These are phyloP conservation scores for Suaeda aralocaspica DNA, from an alignment of 148 eudicot species.

Conservation along the genomic window DNA sequence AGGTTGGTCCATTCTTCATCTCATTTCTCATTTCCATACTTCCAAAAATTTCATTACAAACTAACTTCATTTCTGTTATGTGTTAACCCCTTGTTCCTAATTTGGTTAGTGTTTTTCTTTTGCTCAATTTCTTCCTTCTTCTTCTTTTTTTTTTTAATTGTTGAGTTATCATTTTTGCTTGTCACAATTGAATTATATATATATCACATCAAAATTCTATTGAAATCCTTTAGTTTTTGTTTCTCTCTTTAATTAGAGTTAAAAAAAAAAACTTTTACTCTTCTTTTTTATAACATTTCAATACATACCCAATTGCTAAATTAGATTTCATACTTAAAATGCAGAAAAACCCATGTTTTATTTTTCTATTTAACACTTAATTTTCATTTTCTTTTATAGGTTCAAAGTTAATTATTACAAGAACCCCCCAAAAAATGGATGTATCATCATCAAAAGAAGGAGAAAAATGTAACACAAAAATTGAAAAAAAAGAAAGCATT, in stretches of 20 bases:
- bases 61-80: too few species aligned
- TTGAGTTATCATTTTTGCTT: neutral
- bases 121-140: neutral
- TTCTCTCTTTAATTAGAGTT: too few species aligned
- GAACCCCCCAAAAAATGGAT: neutral
- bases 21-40: neutral
- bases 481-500: neutral
- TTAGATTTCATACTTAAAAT: slow-evolving; percentile 1
- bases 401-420: neutral
- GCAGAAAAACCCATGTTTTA: neutral
- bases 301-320: too few species aligned
- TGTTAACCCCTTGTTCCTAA: neutral
- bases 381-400: neutral
- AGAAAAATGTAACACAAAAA: neutral
- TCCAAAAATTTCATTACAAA: too few species aligned
- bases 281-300: too few species aligned
- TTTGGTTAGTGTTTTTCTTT: neutral
- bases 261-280: too few species aligned
- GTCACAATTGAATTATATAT: neutral
- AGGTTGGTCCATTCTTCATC: slow-evolving; percentile 5
- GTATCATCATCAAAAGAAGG: neutral
- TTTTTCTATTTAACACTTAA: neutral
- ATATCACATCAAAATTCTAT: too few species aligned
- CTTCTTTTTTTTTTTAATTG: too few species aligned
- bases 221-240: neutral